Evolutionary conservation across 2,329 filamentous ascomycete genomes (phyloP), one percentile per base, ranked within the genome.

Genomic region (Scleromitrula shiraiana): DNA sequence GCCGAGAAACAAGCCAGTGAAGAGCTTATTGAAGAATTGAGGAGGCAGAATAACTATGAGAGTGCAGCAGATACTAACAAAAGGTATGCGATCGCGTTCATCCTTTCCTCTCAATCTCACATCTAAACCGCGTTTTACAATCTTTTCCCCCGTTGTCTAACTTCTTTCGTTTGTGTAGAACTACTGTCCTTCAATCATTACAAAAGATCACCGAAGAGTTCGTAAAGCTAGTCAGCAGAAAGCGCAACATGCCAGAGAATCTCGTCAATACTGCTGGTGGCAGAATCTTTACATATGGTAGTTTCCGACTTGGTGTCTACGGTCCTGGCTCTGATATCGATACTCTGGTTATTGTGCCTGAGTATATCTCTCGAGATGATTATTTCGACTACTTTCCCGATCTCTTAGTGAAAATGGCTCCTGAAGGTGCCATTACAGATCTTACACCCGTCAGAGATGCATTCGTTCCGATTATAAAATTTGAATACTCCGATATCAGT

Each of bases 241-340:
- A 48, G 32, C 58, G 81, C 52, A 72, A 74, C 7, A 74, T 91
- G 42, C 84, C 89, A 38, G 78, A 87, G 36, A 80, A 82, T 26
- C 78, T 93, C 38, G 78, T 93, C 38, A 87, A 90, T 57, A 83
- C 85, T 62, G 87, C 90, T 5, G 87, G 90, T 45, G 93, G 90
- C 55, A 93, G 91, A 70, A 82, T 98, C 57, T 95, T 95, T 66
- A 94, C 91, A 1, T 98, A 93, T 66, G 93, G 93, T 55, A 97
- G 93, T 68, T 98, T 91, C 67, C 84, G 90, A 32, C 75, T 98
- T 10, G 93, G 93, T 51, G 93, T 97, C 20, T 95, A 87, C 66
- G 90, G 90, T 5, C 93, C 93, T 37, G 89, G 89, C 42, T 97
- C 93, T 39, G 93, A 98, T 80, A 97, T 98, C 60, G 93, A 98